Base-by-base conservation (phyloP, 2,329 filamentous ascomycete genomes). In the Neofusicoccum ribis region DNA sequence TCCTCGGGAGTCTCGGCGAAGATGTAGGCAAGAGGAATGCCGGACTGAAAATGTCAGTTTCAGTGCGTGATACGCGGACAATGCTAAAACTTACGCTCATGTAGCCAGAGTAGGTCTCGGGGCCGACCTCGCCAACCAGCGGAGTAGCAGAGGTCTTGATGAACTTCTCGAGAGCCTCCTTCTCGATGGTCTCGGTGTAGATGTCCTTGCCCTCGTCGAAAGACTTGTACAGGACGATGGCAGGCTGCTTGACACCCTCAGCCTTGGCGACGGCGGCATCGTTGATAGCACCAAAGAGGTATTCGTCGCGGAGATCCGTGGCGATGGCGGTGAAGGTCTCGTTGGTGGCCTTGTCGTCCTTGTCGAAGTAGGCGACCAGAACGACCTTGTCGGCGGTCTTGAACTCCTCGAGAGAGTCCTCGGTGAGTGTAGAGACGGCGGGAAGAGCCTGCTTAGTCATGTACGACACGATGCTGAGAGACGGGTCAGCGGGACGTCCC, bases 401-500 rank as follows among this genome's bases (percentile, higher is more conserved):
- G 89, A 99, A 97, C 73, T 97, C 93, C 77, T 93, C 91, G 64
- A 97, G 83, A 67, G 89, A 92, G 70, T 94, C 91, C 79, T 90
- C 88, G 73, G 86, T 89, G 67, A 99, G 86, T 69, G 86, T 76
- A 5, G 95, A 97, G 69, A 99, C 93, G 69, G 95, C 91, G 63
- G 95, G 95, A 67, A 99, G 87, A 31, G 92, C 91, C 84, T 98
- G 95, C 88, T 98, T 99, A 79, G 92, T 90, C 95, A 99, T 99
- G 86, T 97, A 98, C 31, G 88, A 90, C 69, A 89, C 80, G 72
- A 91, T 88, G 41, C 85, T 86, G 68, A 41, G 50, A 8, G 7
- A 61, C 37, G n/a, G 3, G 36, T 76, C 63, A 69, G 66, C 37
- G 7, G 17, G 2, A 14, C 15, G 31, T 23, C 34, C 23, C n/a